Base-by-base conservation (phyloP, 225 moss, liverwort and hornwort species). In the Takakia lepidozioides region DNA sequence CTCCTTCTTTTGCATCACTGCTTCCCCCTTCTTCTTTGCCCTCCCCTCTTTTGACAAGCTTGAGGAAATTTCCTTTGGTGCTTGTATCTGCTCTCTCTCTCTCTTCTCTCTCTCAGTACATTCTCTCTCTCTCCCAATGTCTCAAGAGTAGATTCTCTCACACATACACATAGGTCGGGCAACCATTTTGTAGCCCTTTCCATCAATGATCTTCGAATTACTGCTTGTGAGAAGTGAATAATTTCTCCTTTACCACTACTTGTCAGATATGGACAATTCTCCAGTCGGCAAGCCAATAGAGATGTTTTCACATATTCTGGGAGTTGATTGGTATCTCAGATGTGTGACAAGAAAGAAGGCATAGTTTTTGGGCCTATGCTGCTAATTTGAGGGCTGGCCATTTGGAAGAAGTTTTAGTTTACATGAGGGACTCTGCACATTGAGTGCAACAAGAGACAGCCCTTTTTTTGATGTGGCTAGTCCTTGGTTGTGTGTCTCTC, bases 391-490 rank as follows among this genome's bases (percentile, higher is more conserved):
- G n/a, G 51, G 24, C 19, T 14, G 4, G 5, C 14, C 51, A 30
- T 4, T 51, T 7, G 10, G 16, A 10, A 35, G 20, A 24, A 20
- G 16, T 18, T 25, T 55, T 22, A 3, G 24, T 18, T 27, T 19
- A 15, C 4, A 28, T 8, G 26, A 28, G 27, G 18, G 28, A 28
- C 24, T 49, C 8, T 1, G 15, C 27, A 48, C 9, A 46, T 8
- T 17, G 42, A 39, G 27, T 26, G 41, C 26, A 30, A 56, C 24
- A 43, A 71, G 71, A 63, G 27, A 50, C 49, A 49, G 76, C 71
- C 76, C 58, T 67, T 46, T 56, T 56, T 56, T 71, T 71, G n/a
- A n/a, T 76, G 76, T 57, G 76, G 76, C 76, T 57, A 55, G 76
- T 64, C 64, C 67, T 60, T 39, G 64, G 32, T 32, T 60, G 28